Base-by-base conservation (phyloP, 164 flowering plant genomes). In the Vitis riparia region DNA sequence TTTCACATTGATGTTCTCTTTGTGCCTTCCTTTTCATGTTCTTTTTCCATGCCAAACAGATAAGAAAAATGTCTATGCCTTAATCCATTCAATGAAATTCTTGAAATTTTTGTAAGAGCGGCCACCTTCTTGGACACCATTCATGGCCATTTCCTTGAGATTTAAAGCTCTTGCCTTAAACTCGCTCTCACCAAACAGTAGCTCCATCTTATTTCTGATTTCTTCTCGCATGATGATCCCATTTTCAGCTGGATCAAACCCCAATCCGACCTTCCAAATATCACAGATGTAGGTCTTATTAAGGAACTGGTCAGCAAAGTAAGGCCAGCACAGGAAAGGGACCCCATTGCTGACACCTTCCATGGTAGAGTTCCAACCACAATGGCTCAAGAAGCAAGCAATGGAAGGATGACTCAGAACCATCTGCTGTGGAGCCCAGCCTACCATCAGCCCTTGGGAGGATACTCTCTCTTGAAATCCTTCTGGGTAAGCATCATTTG, bases 311-410 rank as follows among this genome's bases (percentile, higher is more conserved):
- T 88, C 88, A 14, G 71, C 85, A 68, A 79, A 81, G 72, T 78
- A 74, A 23, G 92, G 90, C 88, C 89, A 85, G 52, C 91, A 87
- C 32, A 86, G 52, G 72, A 89, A 65, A 29, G 88, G 89, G 12
- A 89, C 80, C 8, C 84, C 93, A 44, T 62, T 71, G 80, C 77
- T 79, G 13, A 78, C 37, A 9, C 85, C 84, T 70, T 89, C 94
- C 30, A 83, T 27, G 13, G 82, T 77, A 17, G 93, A 87, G 62
- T 82, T 83, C 93, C 93, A 89, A 11, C 93, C 91, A 66, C 91
- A 88, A 67, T 90, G 92, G 51, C 82, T 80, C 29, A 87, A 0
- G 62, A 88, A 87, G 53, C 91, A 88, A 53, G 83, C 88, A 12
- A 89, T 70, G 1, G 44, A 37, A 37, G 44, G 44, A 37, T 37